Evolutionary conservation across 2,329 filamentous ascomycete species (phyloP), one percentile per base, ranked within the genome.

Genomic region (Nemania bipapillata): DNA sequence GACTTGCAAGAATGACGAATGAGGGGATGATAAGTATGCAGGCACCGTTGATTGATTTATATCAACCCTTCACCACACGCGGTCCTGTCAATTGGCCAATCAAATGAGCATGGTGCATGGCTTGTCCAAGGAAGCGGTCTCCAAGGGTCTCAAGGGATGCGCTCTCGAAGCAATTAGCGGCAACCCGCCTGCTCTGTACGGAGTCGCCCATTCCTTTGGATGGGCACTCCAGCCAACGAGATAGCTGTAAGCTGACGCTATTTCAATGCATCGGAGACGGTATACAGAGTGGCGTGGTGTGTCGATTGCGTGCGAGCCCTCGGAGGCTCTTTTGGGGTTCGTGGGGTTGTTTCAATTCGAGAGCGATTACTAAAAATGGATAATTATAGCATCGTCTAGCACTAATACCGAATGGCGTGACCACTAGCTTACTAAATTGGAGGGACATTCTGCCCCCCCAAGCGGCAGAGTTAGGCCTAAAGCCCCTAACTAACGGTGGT

Each of bases 331-430:
- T 26, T 61, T 20, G 8, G 53, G 42, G 40, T n/a, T 60, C 63
- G 45, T 50, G 49, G 47, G 55, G 17, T 37, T n/a, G 40, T 54
- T 35, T 56, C 26, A 55, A 63, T 55, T 22, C 35, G 17, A 12
- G 28, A n/a, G 15, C 52, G 67, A 67, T 70, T 70, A 70, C 64
- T 70, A 65, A 68, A 62, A 58, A 45, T 6, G 50, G 67, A 53
- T 70, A 68, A 68, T 68, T 61, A 68, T 68, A 68, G 68, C 59
- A 65, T 40, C 15, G 22, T 49, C 56, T 64, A 69, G 63, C 58
- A 66, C 63, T 45, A 40, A 60, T 65, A 42, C 64, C 59, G 55
- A 57, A 64, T 64, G 59, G 64, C 55, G 35, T 52, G 11, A 26
- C 54, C 57, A 3, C 22, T 37, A 50, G 68, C 68, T 70, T 70